phyloP scores from a whole-genome alignment of 2,329 filamentous ascomycete species.

The Mycogone perniciosa region DNA sequence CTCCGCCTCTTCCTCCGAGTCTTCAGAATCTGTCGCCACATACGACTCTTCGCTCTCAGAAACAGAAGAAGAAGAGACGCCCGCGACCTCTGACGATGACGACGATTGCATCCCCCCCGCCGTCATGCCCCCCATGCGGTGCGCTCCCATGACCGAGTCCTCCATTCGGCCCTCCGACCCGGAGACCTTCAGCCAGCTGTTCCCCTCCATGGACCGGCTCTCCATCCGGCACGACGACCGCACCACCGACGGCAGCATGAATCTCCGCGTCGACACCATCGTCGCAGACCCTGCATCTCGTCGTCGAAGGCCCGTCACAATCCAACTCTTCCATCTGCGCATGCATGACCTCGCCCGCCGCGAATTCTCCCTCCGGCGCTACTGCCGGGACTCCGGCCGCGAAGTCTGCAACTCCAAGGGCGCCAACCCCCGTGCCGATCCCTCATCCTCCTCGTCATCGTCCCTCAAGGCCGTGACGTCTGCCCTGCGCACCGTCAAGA shows the following conservation, averaged over 20 bases:
- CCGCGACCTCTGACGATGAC: conserved; percentile 16
- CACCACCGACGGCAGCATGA: conserved; percentile 92
- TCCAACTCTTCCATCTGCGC: conserved; percentile 82
- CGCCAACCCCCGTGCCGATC: conserved; percentile 42
- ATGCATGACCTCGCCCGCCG: conserved; percentile 86
- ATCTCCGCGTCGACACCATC: conserved; percentile 79
- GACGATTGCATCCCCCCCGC: conserved; percentile 37
- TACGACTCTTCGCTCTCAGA: conserved; percentile 17
- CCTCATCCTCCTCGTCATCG: conserved; percentile 9
- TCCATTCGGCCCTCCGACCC: conserved; percentile 67
- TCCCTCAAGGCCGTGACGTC: conserved; percentile 40
- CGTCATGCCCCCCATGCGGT: conserved; percentile 50
- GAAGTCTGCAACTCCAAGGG: conserved; percentile 84
- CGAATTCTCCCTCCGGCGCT: conserved; percentile 84
- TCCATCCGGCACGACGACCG: conserved; percentile 86
- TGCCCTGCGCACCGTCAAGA: conserved; percentile 41
- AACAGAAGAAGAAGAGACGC: conserved; percentile 15
- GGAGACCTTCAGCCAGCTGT: conserved; percentile 74
- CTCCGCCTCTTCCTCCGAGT: conserved; percentile 27
- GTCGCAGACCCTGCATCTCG: conserved; percentile 54
- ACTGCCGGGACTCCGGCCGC: conserved; percentile 86
- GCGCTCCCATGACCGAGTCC: conserved; percentile 52
- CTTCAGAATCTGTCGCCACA: conserved; percentile 18
- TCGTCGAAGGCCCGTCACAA: conserved; percentile 33
- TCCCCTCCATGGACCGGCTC: conserved; percentile 76